Percentiles rank a stretch among this genome's conserved stretches.
Conservation (phyloP, 177 flowering plant species). For the Vitis hybrid region DNA sequence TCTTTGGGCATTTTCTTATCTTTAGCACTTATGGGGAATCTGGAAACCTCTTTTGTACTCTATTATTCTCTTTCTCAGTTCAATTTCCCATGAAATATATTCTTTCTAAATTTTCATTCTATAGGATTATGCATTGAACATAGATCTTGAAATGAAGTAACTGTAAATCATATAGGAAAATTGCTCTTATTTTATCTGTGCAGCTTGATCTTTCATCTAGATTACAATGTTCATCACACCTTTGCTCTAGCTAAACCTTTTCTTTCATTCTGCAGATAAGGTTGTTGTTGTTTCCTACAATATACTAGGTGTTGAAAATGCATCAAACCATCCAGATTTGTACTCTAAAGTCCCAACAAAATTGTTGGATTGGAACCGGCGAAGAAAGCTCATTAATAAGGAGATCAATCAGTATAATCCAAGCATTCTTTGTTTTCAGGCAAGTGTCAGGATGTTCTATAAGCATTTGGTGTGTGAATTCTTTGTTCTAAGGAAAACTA, state of each 20-base stretch:
- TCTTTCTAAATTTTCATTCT: no score
- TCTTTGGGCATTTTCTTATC: no score
- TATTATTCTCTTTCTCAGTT: no score
- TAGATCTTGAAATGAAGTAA: no score
- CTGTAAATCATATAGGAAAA: neutral
- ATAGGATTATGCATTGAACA: neutral
- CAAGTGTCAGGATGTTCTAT: conserved; percentile 20
- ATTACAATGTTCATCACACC: neutral
- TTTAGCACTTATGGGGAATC: no score
- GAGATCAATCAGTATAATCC: conserved; percentile 67
- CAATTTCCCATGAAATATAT: no score
- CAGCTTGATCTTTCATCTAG: neutral
- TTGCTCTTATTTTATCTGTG: neutral
- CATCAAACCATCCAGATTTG: conserved; percentile 63
- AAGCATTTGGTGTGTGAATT: neutral
- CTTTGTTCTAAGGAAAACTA: neutral
- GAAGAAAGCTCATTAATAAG: conserved; percentile 54
- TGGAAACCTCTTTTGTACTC: no score
- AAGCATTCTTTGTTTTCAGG: conserved; percentile 84
- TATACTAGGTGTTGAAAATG: conserved; percentile 83
- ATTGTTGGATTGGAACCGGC: conserved; percentile 61
- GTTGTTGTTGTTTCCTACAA: conserved; percentile 81
- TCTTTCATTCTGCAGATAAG: conserved; percentile 50
- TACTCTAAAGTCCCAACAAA: conserved; percentile 43
- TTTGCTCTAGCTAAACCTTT: conserved; percentile 6